Evolutionary conservation across 176 grass and related monocot species (phyloP).

Genomic region (Oryza meridionalis): DNA sequence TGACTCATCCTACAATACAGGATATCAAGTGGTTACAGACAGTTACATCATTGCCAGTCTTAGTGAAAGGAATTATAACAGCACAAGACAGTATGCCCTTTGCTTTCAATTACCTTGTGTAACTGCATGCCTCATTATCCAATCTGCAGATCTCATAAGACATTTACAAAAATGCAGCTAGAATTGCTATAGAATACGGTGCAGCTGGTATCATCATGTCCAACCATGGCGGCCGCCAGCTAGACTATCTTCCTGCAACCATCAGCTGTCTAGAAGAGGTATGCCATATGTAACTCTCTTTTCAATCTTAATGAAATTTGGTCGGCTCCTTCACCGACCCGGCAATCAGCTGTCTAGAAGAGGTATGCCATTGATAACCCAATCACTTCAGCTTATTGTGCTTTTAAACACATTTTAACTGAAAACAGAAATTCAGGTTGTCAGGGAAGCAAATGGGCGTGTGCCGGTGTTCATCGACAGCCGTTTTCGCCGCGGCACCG

Average conservation of each 20-base stretch:
- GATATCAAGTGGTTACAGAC: slow-evolving; percentile 87
- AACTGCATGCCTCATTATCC: not conserved
- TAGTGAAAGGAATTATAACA: slow-evolving; percentile 89
- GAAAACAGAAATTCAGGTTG: slow-evolving; percentile 50
- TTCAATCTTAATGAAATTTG: too few species aligned
- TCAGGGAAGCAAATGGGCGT: slow-evolving; percentile 65
- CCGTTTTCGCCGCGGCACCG: slow-evolving; percentile 80
- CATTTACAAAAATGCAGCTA: slow-evolving; percentile 55
- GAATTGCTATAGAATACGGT: slow-evolving; percentile 64
- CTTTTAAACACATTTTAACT: not conserved
- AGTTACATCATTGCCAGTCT: slow-evolving; percentile 73
- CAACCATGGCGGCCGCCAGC: slow-evolving; percentile 90
- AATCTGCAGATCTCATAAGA: not conserved
- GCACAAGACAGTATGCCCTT: slow-evolving; percentile 81
- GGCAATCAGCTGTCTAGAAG: slow-evolving; percentile 83
- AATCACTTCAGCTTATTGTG: not conserved
- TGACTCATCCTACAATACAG: slow-evolving; percentile 35
- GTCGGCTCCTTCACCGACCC: too few species aligned
- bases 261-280: slow-evolving; percentile 97
- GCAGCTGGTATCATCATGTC: slow-evolving; percentile 87
- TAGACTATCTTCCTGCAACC: slow-evolving; percentile 85
- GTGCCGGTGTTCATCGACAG: slow-evolving; percentile 90
- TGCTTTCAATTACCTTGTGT: not conserved
- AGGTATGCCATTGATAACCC: slow-evolving; percentile 46
- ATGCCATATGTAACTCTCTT: not conserved